A percentile compares a stretch with the other conserved stretches of the same genome.
Evolutionary conservation across 345 rosid species (phyloP).

Genomic region (Populus deltoides): DNA sequence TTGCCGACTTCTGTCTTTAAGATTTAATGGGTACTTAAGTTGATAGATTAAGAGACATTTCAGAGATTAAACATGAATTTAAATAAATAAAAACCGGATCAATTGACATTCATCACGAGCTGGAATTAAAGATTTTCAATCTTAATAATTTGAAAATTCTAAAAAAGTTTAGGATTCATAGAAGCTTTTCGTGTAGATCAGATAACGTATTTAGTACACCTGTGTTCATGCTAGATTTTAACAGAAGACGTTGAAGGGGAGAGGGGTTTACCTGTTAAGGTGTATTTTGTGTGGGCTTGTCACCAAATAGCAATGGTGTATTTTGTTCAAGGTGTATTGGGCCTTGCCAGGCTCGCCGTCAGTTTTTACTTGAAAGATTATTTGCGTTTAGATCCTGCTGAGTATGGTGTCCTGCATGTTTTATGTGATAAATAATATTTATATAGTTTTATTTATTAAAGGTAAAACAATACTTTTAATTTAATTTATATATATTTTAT

Average conservation of each 20-base stretch:
- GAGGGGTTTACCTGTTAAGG: constrained; percentile 23
- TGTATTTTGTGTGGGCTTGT: constrained; percentile 81
- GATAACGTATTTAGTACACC: not conserved
- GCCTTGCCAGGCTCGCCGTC: constrained; percentile 90
- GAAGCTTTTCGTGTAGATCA: not conserved
- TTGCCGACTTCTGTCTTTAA: not conserved
- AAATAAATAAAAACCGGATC: not conserved
- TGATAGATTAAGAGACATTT: not conserved
- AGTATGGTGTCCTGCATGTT: constrained; percentile 40
- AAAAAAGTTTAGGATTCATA: not conserved
- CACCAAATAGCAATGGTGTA: constrained; percentile 96
- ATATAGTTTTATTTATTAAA: too few relatives aligned
- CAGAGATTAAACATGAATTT: not conserved
- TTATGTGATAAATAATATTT: too few relatives aligned
- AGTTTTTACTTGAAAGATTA: too few relatives aligned
- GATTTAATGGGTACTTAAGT: not conserved
- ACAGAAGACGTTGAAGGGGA: constrained; percentile 43
- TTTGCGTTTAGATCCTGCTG: constrained; percentile 98
- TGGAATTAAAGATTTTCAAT: not conserved
- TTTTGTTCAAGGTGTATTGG: constrained; percentile 98
- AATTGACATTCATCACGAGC: not conserved
- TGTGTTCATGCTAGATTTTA: constrained; percentile 14
- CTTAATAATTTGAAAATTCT: not conserved
- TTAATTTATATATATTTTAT: too few relatives aligned
- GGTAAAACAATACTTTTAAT: too few relatives aligned